These are phyloP conservation scores for Micractinium conductrix DNA, from an alignment of 139 green algal genomes.

Conservation along the genomic window DNA sequence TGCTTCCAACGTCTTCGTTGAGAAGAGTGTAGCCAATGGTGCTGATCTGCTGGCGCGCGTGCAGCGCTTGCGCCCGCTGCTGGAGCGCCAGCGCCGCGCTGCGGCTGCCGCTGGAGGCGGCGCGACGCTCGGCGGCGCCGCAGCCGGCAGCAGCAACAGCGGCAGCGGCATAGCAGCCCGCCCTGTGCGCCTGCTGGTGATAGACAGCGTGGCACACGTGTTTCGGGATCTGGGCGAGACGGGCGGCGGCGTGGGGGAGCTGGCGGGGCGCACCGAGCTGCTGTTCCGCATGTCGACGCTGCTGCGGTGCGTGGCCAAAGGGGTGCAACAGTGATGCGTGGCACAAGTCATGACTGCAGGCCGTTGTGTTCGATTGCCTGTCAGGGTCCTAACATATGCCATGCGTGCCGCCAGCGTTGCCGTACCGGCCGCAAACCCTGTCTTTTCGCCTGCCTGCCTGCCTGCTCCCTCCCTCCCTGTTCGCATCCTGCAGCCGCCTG, in stretches of 20 bases:
- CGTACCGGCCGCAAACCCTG: too few species aligned
- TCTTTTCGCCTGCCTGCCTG: too few species aligned
- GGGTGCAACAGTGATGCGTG: not conserved
- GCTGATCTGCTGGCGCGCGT: slow-evolving; percentile 55
- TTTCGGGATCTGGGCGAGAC: slow-evolving; percentile 61
- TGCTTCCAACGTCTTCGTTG: slow-evolving; percentile 59
- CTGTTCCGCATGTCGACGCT: slow-evolving; percentile 64
- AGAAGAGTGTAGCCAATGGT: slow-evolving; percentile 47
- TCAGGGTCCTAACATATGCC: not conserved
- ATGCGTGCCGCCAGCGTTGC: too few species aligned
- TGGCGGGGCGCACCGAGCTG: slow-evolving; percentile 58
- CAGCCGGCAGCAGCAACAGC: not conserved
- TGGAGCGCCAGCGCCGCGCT: not conserved
- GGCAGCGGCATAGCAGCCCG: not conserved
- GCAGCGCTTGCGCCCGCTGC: slow-evolving; percentile 20
- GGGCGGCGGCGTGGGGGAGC: slow-evolving; percentile 27
- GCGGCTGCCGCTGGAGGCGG: not conserved
- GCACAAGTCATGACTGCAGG: not conserved
- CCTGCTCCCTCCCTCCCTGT: too few species aligned
- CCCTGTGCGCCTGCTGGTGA: slow-evolving; percentile 65
- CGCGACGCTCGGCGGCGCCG: not conserved
- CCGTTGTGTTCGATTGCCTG: not conserved
- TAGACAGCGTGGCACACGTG: slow-evolving; percentile 79
- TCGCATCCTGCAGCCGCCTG: slow-evolving; percentile 41
- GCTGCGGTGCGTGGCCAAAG: slow-evolving; percentile 45